phyloP scores from a whole-genome alignment of 2,329 filamentous ascomycete species.

The Raffaelea albimanens region DNA sequence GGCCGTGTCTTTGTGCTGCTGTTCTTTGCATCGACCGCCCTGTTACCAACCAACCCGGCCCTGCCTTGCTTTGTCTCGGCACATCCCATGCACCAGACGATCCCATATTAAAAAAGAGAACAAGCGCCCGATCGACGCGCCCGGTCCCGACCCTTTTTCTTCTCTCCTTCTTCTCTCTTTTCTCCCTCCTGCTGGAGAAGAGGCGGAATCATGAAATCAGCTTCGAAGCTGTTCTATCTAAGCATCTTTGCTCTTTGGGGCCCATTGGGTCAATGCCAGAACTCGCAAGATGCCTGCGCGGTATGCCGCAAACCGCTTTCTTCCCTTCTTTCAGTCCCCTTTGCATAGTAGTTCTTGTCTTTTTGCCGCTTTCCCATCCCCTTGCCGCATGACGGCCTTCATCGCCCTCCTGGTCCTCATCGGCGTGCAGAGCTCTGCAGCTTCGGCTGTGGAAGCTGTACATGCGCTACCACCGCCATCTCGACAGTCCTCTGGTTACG shows the following conservation, averaged over 20 bases:
- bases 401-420: background rate
- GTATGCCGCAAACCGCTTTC: slow-evolving; percentile 30
- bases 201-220: slow-evolving; percentile 36
- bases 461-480: slow-evolving; percentile 12
- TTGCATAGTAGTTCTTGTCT: background rate
- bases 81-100: no score
- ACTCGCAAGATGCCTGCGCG: slow-evolving; percentile 38
- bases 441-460: background rate
- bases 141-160: background rate
- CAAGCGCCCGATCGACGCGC: background rate
- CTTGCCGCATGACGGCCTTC: slow-evolving; percentile 7
- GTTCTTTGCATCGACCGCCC: no score
- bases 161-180: background rate
- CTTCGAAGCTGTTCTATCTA: slow-evolving; percentile 45
- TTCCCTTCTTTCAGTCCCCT: slow-evolving; percentile 11
- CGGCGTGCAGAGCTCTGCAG: no score
- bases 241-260: slow-evolving; percentile 47
- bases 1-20: no score
- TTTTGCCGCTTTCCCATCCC: slow-evolving; percentile 8
- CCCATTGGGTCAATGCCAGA: slow-evolving; percentile 35
- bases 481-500: slow-evolving; percentile 8
- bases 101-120: background rate
- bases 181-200: background rate
- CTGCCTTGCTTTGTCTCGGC: no score
- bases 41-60: no score